phyloP scores from a whole-genome alignment of 2,329 filamentous ascomycete genomes.

The Cordyceps cicadae region DNA sequence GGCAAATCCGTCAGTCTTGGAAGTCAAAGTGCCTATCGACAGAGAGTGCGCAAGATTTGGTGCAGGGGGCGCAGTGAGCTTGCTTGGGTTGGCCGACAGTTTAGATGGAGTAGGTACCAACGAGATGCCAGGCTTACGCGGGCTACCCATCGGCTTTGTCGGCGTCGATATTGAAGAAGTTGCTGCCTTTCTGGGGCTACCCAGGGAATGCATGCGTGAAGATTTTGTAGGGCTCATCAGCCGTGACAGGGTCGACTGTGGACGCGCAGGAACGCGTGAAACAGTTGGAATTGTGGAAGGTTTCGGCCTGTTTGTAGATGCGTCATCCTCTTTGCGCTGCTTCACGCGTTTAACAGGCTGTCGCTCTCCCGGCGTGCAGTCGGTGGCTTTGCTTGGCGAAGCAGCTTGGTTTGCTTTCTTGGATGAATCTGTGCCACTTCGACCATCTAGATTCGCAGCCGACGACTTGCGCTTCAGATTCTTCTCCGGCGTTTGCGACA shows the following conservation, averaged over 20 bases:
- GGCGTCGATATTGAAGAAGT: constrained; percentile 32
- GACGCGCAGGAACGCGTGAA: constrained; percentile 25
- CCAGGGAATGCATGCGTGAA: constrained; percentile 48
- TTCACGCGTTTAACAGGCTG: constrained; percentile 61
- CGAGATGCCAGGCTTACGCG: constrained; percentile 1
- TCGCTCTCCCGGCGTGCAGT: constrained; percentile 20
- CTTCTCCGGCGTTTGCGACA: constrained; percentile 24
- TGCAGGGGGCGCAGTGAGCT: not conserved
- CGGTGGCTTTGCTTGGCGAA: constrained; percentile 14
- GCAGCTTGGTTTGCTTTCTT: constrained; percentile 21
- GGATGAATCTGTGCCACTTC: constrained; percentile 14
- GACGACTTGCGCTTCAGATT: constrained; percentile 26
- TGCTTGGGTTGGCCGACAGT: not conserved
- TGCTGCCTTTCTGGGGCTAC: constrained; percentile 20
- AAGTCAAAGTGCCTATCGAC: constrained; percentile 38
- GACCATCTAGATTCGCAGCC: constrained; percentile 25
- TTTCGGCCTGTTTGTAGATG: constrained; percentile 35
- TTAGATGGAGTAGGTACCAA: constrained; percentile 7
- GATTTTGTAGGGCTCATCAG: constrained; percentile 74
- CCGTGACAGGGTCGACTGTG: constrained; percentile 43
- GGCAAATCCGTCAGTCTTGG: constrained; percentile 26
- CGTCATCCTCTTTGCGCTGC: constrained; percentile 59
- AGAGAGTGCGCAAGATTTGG: constrained; percentile 39
- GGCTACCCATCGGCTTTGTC: constrained; percentile 33
- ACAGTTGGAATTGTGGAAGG: not conserved